Base-by-base conservation (phyloP, 495 filamentous ascomycete genomes). In the Talaromyces nanjingensis region DNA sequence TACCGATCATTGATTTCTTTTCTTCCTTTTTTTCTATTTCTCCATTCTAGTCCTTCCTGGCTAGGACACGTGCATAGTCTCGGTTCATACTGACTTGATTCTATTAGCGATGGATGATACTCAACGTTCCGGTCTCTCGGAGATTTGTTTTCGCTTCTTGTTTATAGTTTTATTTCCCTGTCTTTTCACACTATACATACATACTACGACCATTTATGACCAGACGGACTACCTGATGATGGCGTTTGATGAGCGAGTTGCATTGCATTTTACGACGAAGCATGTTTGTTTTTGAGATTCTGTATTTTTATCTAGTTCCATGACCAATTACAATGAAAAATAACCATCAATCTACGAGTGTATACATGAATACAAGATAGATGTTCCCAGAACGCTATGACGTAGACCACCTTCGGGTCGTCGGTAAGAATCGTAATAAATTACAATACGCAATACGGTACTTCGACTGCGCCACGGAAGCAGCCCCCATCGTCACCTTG, bases 1-100 rank as follows among this genome's bases (percentile, higher is more conserved):
- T 55, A 55, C 11, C 52, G 52, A 55, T 55, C 45, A 55, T 55
- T 29, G 52, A 55, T 55, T 27, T 18, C 59, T 52, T 20, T 37
- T 49, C 45, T 49, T 49, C 45, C 18, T 49, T 5, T 49, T 20
- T 14, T 33, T 59, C 53, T 25, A 34, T 64, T 31, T 60, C 33
- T 31, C 60, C 3, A 47, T 18, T 20, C 42, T 47, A 47, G 42
- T 47, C n/a, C n/a, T 47, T 18, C 12, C 11, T 47, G 42, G 1
- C 9, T 20, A 47, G 42, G 42, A 47, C 42, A 18, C 45, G 45
- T 49, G 45, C 45, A 49, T 49, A 49, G 45, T 18, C n/a, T 49
- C 45, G n/a, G 45, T 20, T 47, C 9, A 7, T 7, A 49, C 45
- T 49, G 45, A 49, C 18, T 18, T 20, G 45, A 49, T 9, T 49